Evolutionary conservation across 257 asterid genomes (phyloP), one percentile per base, ranked within the genome.

Genomic region (Gentiana straminea): DNA sequence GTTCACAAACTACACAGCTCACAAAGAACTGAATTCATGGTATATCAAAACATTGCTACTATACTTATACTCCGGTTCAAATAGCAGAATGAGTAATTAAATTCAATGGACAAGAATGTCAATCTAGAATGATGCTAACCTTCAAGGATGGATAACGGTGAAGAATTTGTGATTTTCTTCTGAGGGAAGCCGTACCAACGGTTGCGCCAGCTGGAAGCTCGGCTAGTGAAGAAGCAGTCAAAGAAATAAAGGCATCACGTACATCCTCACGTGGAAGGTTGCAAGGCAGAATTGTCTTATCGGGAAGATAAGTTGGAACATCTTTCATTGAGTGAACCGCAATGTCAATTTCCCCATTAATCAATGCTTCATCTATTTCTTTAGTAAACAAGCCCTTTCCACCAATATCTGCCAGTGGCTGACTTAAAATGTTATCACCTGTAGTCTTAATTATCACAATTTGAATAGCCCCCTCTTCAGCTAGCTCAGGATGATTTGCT

Each of bases 321-420:
- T 92, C 97, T 75, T 87, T 92, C 98, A 92, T 88, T 15, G 98
- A 85, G 81, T 92, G 98, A 35, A 92, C 97, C 63, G 97, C 97
- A 53, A 85, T 87, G 68, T 92, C 97, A 50, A 92, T 85, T 35
- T 92, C 95, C 35, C 80, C 71, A 73, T 85, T 81, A 55, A 92
- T 70, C 48, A 92, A 94, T 3, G 98, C 97, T 79, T 92, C 98
- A 0, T 87, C 98, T 58, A 88, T 92, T 77, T 88, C 98, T 74
- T 92, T 92, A 0, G 97, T 92, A 69, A 92, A 87, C 61, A 92
- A 66, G 47, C 98, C 98, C 82, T 92, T 92, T 49, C 98, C 98
- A 49, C 98, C 97, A 11, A 92, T 92, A 75, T 87, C 98, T 49
- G 98, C 98, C 55, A 92, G 74, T 35, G 97, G 98, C 76, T 92